Base-by-base conservation (phyloP, 805 yeast species). In the Saccharomyces eubayanus region DNA sequence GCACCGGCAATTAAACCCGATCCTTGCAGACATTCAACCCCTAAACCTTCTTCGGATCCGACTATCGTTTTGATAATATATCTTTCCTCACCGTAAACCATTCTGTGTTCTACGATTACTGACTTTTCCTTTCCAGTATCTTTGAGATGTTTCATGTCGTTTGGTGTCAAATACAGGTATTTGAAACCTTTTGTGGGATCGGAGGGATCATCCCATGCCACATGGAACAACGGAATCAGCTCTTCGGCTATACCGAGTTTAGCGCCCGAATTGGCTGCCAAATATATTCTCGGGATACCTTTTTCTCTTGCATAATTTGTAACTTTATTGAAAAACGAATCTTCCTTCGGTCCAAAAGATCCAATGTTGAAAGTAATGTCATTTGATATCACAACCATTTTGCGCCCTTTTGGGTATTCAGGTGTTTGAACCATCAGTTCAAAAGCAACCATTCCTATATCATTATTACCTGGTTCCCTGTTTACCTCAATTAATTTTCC, bases 1-100 rank as follows among this genome's bases (percentile, higher is more conserved):
- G 95, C 96, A 72, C 98, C 98, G 29, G 98, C 98, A 74, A 91
- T 91, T 66, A 92, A 77, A 75, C 97, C 98, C 53, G 97, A 91
- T 31, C 98, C 98, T 73, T 84, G 83, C 74, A 91, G 82, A 80
- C 96, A 91, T 74, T 91, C 98, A 56, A 92, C 98, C 76, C 98
- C 98, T 57, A 92, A 78, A 51, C 97, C 97, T 60, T 91, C 96
- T 70, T 90, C 95, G 56, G 86, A 83, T 74, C 97, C 97, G 67
- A 91, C 79, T 62, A 91, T 82, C 47, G 94, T 81, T 55, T 80
- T 86, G 68, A 91, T 87, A 63, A 85, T 79, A 66, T 82, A 78
- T 65, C 96, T 82, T 53, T 79, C 85, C 67, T 87, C 85, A 54
- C 97, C 97, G 46, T 81, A 77, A 69, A 87, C 96, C 53, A 89